A percentile compares a stretch with the other conserved stretches of the same genome.
Evolutionary conservation across 192 early-diverging fungal species (phyloP).

Genomic region (Coemansia sp.): DNA sequence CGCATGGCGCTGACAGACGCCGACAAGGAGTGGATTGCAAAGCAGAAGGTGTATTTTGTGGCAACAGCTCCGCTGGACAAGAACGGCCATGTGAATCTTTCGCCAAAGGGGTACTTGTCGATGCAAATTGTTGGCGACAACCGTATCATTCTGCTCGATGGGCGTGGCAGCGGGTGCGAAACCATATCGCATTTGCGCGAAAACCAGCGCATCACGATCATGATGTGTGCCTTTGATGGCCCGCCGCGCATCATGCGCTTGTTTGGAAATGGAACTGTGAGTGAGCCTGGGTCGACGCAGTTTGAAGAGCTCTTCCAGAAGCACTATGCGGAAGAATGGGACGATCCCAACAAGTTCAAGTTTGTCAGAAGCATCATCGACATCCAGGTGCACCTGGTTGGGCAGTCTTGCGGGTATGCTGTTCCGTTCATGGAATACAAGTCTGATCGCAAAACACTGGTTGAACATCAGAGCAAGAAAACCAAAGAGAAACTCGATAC

Average conservation of each 20-base stretch:
- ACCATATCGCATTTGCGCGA: conserved; percentile 67
- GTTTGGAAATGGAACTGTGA: conserved; percentile 58
- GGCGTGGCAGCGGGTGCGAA: conserved; percentile 57
- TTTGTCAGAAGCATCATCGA: conserved; percentile 63
- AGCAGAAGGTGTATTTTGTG: conserved; percentile 66
- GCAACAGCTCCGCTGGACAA: conserved; percentile 57
- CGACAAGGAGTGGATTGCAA: conserved; percentile 57
- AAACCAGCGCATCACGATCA: conserved; percentile 66
- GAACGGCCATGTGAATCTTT: conserved; percentile 60
- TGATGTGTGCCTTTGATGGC: conserved; percentile 70
- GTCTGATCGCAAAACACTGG: conserved; percentile 54
- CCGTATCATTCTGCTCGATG: conserved; percentile 42
- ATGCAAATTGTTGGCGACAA: conserved; percentile 54
- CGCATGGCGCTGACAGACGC: conserved; percentile 48
- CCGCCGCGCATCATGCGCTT: conserved; percentile 65
- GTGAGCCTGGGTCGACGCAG: conserved; percentile 51
- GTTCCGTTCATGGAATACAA: conserved; percentile 65
- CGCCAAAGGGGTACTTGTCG: conserved; percentile 64
- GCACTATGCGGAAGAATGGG: conserved; percentile 49
- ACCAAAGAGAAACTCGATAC: conserved; percentile 22
- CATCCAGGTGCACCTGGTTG: conserved; percentile 57
- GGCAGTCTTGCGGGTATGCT: conserved; percentile 63
- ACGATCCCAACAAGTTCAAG: conserved; percentile 32
- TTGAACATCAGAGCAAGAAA: conserved; percentile 47
- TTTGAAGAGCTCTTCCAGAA: conserved; percentile 53